Percentiles rank a stretch among this genome's conserved stretches.
Evolutionary conservation across 495 filamentous ascomycete genomes (phyloP).

Genomic region (Margaritispora aquatica): DNA sequence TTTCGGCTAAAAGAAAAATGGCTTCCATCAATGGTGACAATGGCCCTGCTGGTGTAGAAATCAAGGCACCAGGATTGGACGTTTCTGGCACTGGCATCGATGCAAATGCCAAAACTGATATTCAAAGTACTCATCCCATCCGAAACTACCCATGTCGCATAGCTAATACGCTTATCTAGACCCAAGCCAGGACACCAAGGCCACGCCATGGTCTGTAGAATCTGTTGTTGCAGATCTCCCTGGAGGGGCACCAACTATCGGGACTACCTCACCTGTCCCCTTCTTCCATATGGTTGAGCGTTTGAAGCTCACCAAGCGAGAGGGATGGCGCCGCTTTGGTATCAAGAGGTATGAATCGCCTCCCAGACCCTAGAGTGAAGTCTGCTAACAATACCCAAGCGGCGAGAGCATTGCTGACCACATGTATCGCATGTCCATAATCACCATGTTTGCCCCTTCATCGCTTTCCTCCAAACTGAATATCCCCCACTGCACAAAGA

Average conservation of each 20-base stretch:
- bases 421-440: constrained; percentile 99
- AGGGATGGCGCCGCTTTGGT: constrained; percentile 88
- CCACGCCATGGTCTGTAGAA: constrained; percentile 39
- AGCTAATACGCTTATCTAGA: not conserved
- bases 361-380: not conserved
- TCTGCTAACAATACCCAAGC: constrained; percentile 17
- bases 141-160: not conserved
- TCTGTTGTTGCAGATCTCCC: constrained; percentile 38
- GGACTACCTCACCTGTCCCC: constrained; percentile 67
- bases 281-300: constrained; percentile 93
- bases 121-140: not conserved
- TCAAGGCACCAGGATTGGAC: not conserved
- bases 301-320: constrained; percentile 90
- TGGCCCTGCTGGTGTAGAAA: not conserved
- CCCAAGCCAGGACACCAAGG: not conserved
- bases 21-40: not conserved
- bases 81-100: not conserved
- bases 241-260: constrained; percentile 43
- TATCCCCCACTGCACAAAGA: constrained; percentile 77
- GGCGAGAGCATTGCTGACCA: constrained; percentile 92
- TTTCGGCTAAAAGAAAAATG: too few relatives aligned
- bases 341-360: constrained; percentile 45
- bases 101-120: not conserved
- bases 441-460: constrained; percentile 87
- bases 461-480: constrained; percentile 63